A percentile compares a stretch with the other conserved stretches of the same genome.
Evolutionary conservation across 305 asterid species (phyloP).

Genomic region (Fraxinus latifolia): DNA sequence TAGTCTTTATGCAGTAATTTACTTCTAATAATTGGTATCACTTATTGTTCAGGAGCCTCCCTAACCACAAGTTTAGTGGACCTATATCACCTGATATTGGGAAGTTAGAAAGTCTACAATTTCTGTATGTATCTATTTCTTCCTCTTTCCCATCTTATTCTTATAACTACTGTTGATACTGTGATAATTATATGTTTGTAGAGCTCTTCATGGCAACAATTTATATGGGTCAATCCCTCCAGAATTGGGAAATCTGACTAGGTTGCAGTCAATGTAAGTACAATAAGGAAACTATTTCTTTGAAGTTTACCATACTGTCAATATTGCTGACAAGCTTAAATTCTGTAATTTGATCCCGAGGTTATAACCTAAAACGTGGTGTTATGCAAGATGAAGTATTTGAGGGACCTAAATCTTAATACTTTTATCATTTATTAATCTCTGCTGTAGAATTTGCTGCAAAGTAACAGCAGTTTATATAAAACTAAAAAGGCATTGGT

Average conservation of each 20-base stretch:
- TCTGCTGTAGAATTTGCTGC: conserved; percentile 4
- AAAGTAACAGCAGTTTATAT: conserved; percentile 3
- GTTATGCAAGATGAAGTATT: conserved; percentile 10
- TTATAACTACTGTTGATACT: conserved; percentile 20
- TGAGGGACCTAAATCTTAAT: background rate
- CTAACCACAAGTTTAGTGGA: conserved; percentile 89
- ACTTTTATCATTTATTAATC: conserved; percentile 1
- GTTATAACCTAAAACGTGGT: conserved; percentile 3
- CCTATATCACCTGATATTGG: conserved; percentile 82
- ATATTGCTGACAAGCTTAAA: conserved; percentile 13
- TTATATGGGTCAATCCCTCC: conserved; percentile 88
- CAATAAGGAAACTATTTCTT: conserved; percentile 8
- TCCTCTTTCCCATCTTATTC: conserved; percentile 10
- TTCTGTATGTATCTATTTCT: conserved; percentile 59
- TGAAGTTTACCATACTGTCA: conserved; percentile 13
- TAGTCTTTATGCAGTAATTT: conserved; percentile 19
- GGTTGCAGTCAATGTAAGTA: conserved; percentile 83
- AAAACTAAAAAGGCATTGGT: background rate
- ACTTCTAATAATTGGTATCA: conserved; percentile 25
- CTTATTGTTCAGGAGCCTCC: conserved; percentile 71
- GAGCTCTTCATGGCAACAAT: conserved; percentile 90
- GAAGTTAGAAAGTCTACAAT: conserved; percentile 73
- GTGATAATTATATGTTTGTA: conserved; percentile 35
- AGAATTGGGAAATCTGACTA: conserved; percentile 82
- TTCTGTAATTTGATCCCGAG: conserved; percentile 9